phyloP scores from a whole-genome alignment of 2,329 filamentous ascomycete genomes.

The Keithomyces neogunnii region DNA sequence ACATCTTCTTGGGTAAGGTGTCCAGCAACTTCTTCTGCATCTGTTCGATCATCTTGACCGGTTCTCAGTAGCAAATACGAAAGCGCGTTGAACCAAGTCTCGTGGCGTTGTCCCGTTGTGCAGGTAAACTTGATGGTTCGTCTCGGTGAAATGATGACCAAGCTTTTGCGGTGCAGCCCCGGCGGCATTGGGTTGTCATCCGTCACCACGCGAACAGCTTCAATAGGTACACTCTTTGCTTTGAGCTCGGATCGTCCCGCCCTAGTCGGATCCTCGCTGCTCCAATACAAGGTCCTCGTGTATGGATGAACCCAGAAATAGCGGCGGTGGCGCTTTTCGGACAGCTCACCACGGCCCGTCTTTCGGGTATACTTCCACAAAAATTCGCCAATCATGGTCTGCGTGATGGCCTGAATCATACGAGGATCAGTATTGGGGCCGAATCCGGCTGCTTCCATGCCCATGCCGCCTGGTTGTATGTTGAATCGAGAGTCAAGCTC shows the following conservation, averaged over 20 bases:
- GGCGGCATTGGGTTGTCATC: constrained; percentile 95
- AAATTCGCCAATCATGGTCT: constrained; percentile 99
- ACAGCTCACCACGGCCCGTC: constrained; percentile 80
- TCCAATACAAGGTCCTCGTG: constrained; percentile 95
- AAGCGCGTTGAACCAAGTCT: constrained; percentile 97
- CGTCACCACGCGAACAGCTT: constrained; percentile 81
- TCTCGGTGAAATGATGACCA: constrained; percentile 83
- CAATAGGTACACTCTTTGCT: constrained; percentile 87
- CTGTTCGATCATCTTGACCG: constrained; percentile 52
- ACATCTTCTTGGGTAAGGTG: constrained; percentile 54
- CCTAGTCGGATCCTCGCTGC: constrained; percentile 74
- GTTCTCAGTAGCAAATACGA: constrained; percentile 84
- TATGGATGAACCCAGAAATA: constrained; percentile 99
- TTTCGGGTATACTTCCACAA: constrained; percentile 99
- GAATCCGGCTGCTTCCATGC: constrained; percentile 48
- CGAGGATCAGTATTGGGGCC: constrained; percentile 76
- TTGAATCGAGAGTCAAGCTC: constrained; percentile 91
- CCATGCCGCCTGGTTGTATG: constrained; percentile 49
- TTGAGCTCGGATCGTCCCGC: constrained; percentile 68
- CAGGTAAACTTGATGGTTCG: constrained; percentile 91
- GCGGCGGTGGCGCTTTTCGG: constrained; percentile 78
- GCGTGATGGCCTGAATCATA: constrained; percentile 98
- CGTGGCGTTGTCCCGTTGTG: constrained; percentile 84
- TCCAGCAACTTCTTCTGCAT: constrained; percentile 49
- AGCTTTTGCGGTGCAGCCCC: constrained; percentile 86